Percentiles rank a stretch among this genome's conserved stretches.
These are phyloP conservation scores for Aspergillus caelatus DNA, from an alignment of 2,329 filamentous ascomycete genomes.

Conservation along the genomic window DNA sequence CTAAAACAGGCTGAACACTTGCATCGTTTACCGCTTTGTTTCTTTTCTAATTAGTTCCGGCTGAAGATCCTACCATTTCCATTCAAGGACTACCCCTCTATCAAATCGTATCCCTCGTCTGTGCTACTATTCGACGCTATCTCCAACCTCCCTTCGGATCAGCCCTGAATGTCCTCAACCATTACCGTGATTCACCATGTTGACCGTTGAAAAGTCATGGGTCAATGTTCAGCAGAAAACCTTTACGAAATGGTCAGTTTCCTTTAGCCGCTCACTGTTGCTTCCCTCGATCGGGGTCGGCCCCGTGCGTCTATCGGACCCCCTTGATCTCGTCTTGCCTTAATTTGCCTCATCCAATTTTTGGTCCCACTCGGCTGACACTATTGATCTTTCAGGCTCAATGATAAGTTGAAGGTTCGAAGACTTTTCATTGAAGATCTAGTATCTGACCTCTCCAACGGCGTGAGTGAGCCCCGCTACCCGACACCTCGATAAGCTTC, in stretches of 20 bases:
- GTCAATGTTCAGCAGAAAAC: slow-evolving; percentile 93
- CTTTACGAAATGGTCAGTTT: slow-evolving; percentile 86
- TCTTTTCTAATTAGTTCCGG: slow-evolving; percentile 10
- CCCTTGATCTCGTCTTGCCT: background rate
- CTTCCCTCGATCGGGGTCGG: slow-evolving; percentile 2
- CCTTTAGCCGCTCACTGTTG: background rate
- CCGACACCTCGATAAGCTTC: background rate
- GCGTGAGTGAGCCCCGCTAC: slow-evolving; percentile 62
- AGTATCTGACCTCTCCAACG: slow-evolving; percentile 87
- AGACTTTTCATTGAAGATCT: slow-evolving; percentile 82
- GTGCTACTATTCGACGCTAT: background rate
- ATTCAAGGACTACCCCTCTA: slow-evolving; percentile 15
- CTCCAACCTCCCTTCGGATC: slow-evolving; percentile 10
- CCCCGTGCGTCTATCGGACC: background rate
- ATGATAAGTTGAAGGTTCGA: slow-evolving; percentile 85
- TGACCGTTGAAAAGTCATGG: slow-evolving; percentile 64
- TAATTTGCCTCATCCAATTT: background rate
- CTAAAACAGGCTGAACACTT: background rate
- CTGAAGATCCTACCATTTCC: slow-evolving; percentile 26
- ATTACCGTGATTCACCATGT: slow-evolving; percentile 38
- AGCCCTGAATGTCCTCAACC: slow-evolving; percentile 35
- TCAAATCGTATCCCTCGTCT: slow-evolving; percentile 9
- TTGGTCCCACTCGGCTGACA: background rate
- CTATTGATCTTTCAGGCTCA: slow-evolving; percentile 68
- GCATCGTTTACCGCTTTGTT: slow-evolving; percentile 5